Base-by-base conservation (phyloP, 2,329 filamentous ascomycete genomes). In the Talaromyces verruculosus region DNA sequence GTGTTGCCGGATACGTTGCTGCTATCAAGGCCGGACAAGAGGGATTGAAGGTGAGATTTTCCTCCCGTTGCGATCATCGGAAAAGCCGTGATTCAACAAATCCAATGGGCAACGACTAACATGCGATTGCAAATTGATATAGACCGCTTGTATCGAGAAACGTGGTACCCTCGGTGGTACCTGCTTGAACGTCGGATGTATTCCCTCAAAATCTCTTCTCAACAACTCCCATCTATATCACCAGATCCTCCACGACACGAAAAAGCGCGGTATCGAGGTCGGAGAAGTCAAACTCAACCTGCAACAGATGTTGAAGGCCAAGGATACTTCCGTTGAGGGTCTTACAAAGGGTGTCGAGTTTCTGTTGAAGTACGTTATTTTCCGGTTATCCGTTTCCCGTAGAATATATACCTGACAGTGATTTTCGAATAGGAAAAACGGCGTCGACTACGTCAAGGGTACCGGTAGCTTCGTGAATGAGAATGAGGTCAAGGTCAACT, bases 171-270 rank as follows among this genome's bases (percentile, higher is more conserved):
- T 99, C 74, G 95, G 95, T 76, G 95, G 95, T 79, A 99, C 95
- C 76, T 99, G 95, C 85, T 84, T 99, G 76, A 99, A 99, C 80
- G 95, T 99, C 77, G 95, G 95, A 83, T 99, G 95, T 84, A 99
- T 99, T 78, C 95, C 95, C 72, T 99, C 95, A 71, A 99, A 99
- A 84, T 97, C 95, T 69, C 92, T 99, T 73, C 91, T 99, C 80
- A 99, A 98, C 89, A 98, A 98, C 87, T 97, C 95, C 74, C 93
- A 97, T 81, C 87, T 98, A 68, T 98, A 98, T 86, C 94, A 98
- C 85, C 91, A 93, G 83, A 91, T 97, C 77, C 88, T 96, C 68
- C 94, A 99, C 84, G 95, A 99, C 84, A 94, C 93, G 71, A 97
- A 97, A 84, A 88, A 91, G 82, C 92, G 95, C 79, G 95, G 95